A percentile compares a stretch with the other conserved stretches of the same genome.
phyloP scores from a whole-genome alignment of 768 basidiomycete species.

The Amanita polypyramis region DNA sequence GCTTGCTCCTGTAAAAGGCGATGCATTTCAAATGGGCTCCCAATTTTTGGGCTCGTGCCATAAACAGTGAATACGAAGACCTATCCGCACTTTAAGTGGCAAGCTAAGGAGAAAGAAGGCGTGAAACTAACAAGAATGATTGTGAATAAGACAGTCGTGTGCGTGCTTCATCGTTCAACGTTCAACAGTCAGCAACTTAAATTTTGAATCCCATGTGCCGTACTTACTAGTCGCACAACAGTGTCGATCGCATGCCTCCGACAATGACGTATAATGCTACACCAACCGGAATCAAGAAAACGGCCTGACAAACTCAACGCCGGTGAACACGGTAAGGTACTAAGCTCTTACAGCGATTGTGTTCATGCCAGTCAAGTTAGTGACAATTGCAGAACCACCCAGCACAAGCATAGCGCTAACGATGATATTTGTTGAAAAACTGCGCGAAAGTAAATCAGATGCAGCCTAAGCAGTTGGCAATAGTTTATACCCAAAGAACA shows the following conservation, averaged over 20 bases:
- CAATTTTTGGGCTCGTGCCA: conserved; percentile 69
- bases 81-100: conserved; percentile 15
- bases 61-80: conserved; percentile 71
- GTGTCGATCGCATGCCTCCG: conserved; percentile 78
- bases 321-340: neutral
- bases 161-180: conserved; percentile 60
- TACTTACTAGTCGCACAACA: conserved; percentile 77
- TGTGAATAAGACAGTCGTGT: conserved; percentile 77
- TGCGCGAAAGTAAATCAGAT: conserved; percentile 12
- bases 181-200: neutral
- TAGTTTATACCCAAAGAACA: conserved; percentile 66
- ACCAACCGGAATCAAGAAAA: conserved; percentile 83
- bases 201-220: neutral
- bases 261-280: conserved; percentile 85
- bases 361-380: conserved; percentile 79
- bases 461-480: neutral
- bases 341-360: conserved; percentile 54
- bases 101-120: neutral
- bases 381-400: conserved; percentile 82
- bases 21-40: conserved; percentile 70
- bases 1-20: conserved; percentile 59
- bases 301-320: conserved; percentile 36
- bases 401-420: conserved; percentile 81
- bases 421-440: conserved; percentile 84
- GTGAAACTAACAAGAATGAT: conserved; percentile 51